Conservation (phyloP, 2,329 filamentous ascomycete genomes). For the Cercospora berteroae region DNA sequence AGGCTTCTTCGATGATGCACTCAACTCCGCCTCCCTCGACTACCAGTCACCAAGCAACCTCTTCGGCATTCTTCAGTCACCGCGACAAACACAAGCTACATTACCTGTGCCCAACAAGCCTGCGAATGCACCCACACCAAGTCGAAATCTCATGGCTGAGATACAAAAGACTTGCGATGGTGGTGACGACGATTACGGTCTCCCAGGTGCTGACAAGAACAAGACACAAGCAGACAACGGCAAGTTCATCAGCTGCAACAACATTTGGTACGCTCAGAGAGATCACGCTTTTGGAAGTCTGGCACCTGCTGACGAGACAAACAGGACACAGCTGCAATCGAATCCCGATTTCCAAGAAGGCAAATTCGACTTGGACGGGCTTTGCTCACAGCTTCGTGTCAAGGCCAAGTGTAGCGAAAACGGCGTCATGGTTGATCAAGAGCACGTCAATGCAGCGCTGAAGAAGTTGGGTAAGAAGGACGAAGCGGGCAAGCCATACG, state of each 20-base stretch:
- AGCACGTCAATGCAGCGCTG: conserved; percentile 71
- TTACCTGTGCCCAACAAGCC: conserved; percentile 16
- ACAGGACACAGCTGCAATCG: conserved; percentile 71
- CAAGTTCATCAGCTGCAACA: conserved; percentile 76
- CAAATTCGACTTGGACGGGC: conserved; percentile 87
- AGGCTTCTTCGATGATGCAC: conserved; percentile 70
- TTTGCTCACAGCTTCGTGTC: conserved; percentile 88
- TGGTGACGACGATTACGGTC: conserved; percentile 61
- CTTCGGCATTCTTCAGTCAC: conserved; percentile 50
- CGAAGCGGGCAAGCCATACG: conserved; percentile 14
- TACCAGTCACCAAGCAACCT: conserved; percentile 76
- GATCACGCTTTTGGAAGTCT: not conserved
- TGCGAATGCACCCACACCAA: conserved; percentile 28
- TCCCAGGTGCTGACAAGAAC: conserved; percentile 21
- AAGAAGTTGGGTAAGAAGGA: conserved; percentile 44
- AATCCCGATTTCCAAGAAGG: conserved; percentile 86
- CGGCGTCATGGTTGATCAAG: conserved; percentile 84
- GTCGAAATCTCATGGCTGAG: conserved; percentile 65
- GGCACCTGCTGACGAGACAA: not conserved
- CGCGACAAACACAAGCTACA: conserved; percentile 33
- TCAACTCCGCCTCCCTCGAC: conserved; percentile 50
- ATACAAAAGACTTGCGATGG: conserved; percentile 73
- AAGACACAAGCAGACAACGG: conserved; percentile 36
- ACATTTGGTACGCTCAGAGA: conserved; percentile 65
- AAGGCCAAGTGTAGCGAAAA: conserved; percentile 94